A percentile compares a stretch with the other conserved stretches of the same genome.
Evolutionary conservation across 2,329 filamentous ascomycete species (phyloP).

Genomic region (Colletotrichum shisoi): DNA sequence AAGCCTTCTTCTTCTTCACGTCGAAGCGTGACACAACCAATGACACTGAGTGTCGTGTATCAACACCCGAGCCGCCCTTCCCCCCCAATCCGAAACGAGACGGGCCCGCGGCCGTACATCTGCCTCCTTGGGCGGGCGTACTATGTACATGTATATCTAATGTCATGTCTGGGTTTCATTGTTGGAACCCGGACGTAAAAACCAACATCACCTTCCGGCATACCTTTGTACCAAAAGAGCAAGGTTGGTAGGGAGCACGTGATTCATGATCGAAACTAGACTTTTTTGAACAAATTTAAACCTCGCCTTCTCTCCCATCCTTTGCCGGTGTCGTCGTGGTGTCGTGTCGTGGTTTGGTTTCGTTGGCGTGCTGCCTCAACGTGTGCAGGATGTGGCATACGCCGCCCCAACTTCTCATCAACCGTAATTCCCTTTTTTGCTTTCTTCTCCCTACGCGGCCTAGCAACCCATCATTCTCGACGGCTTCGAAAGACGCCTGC

Average conservation of each 20-base stretch:
- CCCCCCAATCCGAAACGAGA: constrained; percentile 11
- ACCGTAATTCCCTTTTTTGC: not conserved
- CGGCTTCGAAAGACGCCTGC: not conserved
- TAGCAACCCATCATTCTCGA: not conserved
- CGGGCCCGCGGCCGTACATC: constrained; percentile 15
- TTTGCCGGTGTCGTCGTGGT: no score
- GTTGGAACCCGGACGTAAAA: constrained; percentile 19
- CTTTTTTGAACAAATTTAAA: constrained; percentile 33
- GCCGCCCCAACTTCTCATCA: not conserved
- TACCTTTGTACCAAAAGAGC: constrained; percentile 18
- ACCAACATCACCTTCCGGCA: constrained; percentile 13
- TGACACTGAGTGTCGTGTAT: constrained; percentile 35
- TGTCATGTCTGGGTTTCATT: constrained; percentile 28
- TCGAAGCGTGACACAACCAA: constrained; percentile 14
- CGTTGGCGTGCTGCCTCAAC: no score
- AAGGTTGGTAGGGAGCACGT: constrained; percentile 24
- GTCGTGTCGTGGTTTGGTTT: not conserved
- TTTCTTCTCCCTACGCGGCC: not conserved
- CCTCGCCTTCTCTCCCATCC: constrained; percentile 31
- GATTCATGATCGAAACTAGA: constrained; percentile 38
- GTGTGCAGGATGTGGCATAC: not conserved
- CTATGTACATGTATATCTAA: constrained; percentile 38
- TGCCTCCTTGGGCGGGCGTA: constrained; percentile 29
- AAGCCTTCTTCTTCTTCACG: not conserved
- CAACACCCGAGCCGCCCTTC: constrained; percentile 21